These are phyloP conservation scores for Talaromyces rugulosus DNA, from an alignment of 2,329 filamentous ascomycete genomes.

Conservation along the genomic window DNA sequence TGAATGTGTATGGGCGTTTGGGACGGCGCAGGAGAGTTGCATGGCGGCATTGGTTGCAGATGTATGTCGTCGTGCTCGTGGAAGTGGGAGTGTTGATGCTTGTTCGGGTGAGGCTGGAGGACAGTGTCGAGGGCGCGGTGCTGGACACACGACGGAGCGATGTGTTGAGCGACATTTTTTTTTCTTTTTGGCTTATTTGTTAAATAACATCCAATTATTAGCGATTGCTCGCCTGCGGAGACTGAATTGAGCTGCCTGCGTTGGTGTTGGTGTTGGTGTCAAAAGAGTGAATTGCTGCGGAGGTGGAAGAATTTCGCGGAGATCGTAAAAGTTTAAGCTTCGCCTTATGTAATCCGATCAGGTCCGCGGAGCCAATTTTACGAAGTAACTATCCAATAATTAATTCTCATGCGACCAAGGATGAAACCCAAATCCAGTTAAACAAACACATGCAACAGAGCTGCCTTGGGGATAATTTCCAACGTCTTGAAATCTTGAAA, in stretches of 20 bases:
- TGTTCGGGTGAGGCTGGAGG: conserved; percentile 2
- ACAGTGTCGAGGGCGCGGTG: conserved; percentile 13
- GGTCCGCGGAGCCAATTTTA: not conserved
- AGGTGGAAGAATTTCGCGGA: conserved; percentile 28
- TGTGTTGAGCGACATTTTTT: conserved; percentile 29
- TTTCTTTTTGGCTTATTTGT: not conserved
- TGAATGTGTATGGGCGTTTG: conserved; percentile 93
- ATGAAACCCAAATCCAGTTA: not conserved
- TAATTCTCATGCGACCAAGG: not conserved
- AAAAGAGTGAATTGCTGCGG: conserved; percentile 11
- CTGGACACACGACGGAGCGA: conserved; percentile 28
- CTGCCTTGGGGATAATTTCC: too few relatives aligned
- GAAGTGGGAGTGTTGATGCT: conserved; percentile 21
- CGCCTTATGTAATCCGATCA: conserved; percentile 29
- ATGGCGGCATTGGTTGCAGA: conserved; percentile 64
- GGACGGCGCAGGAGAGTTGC: conserved; percentile 83
- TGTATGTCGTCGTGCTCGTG: conserved; percentile 34
- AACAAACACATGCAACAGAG: not conserved
- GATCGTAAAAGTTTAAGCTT: conserved; percentile 8
- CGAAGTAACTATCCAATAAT: not conserved
- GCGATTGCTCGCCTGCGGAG: not conserved
- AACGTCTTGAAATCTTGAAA: too few relatives aligned
- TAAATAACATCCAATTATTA: not conserved
- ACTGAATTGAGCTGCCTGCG: not conserved
- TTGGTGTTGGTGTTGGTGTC: not conserved